Percentiles rank a stretch among this genome's conserved stretches.
Evolutionary conservation across 495 filamentous ascomycete genomes (phyloP).

Genomic region (Physcia stellaris): DNA sequence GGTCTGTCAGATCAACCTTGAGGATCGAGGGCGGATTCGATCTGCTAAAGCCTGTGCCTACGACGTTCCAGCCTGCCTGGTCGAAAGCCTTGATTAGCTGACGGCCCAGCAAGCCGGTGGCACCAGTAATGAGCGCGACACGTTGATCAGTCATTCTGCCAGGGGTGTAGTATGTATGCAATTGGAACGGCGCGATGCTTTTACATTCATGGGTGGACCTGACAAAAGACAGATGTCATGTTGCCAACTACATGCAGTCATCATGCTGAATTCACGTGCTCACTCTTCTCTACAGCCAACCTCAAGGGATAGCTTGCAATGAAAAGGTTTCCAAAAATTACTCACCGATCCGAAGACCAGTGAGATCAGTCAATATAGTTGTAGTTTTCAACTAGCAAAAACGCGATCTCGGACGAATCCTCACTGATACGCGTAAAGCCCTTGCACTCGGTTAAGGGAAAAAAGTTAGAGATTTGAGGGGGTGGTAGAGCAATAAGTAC

Average conservation of each 20-base stretch:
- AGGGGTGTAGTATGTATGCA: no score
- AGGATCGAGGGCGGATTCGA: constrained; percentile 57
- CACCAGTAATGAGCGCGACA: constrained; percentile 73
- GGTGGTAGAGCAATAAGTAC: no score
- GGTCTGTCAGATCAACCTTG: constrained; percentile 60
- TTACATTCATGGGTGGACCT: background rate
- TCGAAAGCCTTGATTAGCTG: constrained; percentile 67
- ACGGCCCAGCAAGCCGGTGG: constrained; percentile 70
- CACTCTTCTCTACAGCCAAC: constrained; percentile 23
- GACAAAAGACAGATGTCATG: no score
- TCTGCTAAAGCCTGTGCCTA: constrained; percentile 67
- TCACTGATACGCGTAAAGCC: constrained; percentile 39
- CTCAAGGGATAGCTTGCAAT: constrained; percentile 19
- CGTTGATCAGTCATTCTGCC: no score
- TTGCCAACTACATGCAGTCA: no score
- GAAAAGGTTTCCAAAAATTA: constrained; percentile 35
- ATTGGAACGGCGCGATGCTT: no score
- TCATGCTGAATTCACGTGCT: no score
- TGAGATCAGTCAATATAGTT: constrained; percentile 32
- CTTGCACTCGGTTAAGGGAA: constrained; percentile 18
- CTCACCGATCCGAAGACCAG: constrained; percentile 31
- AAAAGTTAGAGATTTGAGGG: constrained; percentile 4
- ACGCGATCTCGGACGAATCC: constrained; percentile 41
- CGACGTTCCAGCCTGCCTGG: constrained; percentile 52
- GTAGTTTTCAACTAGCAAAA: constrained; percentile 48